Conservation (phyloP, 306 rosid species). For the Leucaena leucocephala region DNA sequence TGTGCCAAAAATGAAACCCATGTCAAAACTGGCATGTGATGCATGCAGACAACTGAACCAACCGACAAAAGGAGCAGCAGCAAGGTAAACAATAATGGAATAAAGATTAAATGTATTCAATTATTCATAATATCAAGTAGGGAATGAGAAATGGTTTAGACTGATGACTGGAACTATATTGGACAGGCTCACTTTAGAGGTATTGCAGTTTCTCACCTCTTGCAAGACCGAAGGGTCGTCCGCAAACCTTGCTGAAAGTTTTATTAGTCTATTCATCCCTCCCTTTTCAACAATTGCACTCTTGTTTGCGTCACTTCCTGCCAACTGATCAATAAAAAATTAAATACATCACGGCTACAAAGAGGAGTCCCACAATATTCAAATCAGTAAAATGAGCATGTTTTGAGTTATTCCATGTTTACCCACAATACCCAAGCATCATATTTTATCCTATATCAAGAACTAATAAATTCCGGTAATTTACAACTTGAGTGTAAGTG, state of each 20-base stretch:
- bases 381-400: background rate
- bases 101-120: conserved; percentile 11
- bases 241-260: conserved; percentile 69
- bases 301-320: conserved; percentile 90
- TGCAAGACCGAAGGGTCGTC: conserved; percentile 84
- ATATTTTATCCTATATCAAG: background rate
- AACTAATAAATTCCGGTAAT: conserved; percentile 12
- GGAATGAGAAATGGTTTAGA: conserved; percentile 31
- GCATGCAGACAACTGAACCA: conserved; percentile 12
- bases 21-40: conserved; percentile 21
- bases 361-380: conserved; percentile 2
- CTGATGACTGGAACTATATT: conserved; percentile 16
- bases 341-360: conserved; percentile 23
- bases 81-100: background rate
- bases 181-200: conserved; percentile 20
- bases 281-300: conserved; percentile 70
- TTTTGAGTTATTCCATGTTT: conserved; percentile 16
- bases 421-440: conserved; percentile 8
- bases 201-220: conserved; percentile 68
- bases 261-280: conserved; percentile 79
- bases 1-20: conserved; percentile 42
- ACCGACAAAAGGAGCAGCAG: conserved; percentile 4
- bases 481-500: background rate
- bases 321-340: conserved; percentile 62
- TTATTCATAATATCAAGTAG: conserved; percentile 16